Percentiles rank a stretch among this genome's conserved stretches.
Conservation (phyloP, 345 rosid species). For the Adansonia digitata region DNA sequence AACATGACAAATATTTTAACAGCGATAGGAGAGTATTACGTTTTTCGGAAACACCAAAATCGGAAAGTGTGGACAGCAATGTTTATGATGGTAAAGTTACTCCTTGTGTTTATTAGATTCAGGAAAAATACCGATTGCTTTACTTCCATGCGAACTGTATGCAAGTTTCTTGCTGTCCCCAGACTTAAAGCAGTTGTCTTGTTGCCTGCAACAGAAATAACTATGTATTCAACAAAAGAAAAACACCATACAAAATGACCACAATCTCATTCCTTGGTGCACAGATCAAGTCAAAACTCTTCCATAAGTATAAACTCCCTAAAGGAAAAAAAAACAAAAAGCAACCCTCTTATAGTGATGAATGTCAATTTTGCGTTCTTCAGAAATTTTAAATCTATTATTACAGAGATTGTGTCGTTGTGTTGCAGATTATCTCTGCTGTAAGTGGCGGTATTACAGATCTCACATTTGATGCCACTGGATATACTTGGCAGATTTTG, state of each 20-base stretch:
- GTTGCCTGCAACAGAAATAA: not conserved
- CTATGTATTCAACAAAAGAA: not conserved
- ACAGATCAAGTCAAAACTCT: not conserved
- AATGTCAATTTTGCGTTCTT: not conserved
- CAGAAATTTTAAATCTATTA: not conserved
- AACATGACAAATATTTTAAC: constrained; percentile 87
- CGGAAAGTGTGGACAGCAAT: constrained; percentile 92
- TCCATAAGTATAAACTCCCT: not conserved
- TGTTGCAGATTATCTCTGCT: constrained; percentile 78
- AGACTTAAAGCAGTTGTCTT: not conserved
- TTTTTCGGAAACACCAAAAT: constrained; percentile 79
- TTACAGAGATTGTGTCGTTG: not conserved
- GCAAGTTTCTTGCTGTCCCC: not conserved
- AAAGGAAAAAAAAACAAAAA: not conserved
- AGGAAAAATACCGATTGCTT: not conserved
- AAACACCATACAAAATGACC: not conserved
- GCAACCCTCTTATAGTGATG: not conserved
- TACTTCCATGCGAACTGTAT: not conserved
- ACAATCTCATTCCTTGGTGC: not conserved
- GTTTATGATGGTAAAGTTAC: constrained; percentile 70
- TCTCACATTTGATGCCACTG: constrained; percentile 67
- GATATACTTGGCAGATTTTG: constrained; percentile 73
- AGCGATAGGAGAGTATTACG: constrained; percentile 77
- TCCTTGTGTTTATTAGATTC: not conserved
- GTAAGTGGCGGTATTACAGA: constrained; percentile 79